Evolutionary conservation across 805 yeast genomes (phyloP).

Genomic region (Saccharomyces jurei): DNA sequence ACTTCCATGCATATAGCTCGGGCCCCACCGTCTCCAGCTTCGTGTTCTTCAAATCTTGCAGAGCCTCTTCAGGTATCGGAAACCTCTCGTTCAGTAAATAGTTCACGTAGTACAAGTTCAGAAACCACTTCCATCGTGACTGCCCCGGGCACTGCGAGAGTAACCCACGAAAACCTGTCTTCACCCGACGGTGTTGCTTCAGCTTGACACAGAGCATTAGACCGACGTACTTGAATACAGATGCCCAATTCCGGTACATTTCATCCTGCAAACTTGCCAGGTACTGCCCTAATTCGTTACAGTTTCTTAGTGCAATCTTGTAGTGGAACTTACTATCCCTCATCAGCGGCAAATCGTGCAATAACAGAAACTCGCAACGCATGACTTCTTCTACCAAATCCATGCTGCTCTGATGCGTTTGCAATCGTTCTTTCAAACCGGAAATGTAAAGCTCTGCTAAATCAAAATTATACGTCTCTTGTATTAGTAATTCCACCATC

Average conservation of each 20-base stretch:
- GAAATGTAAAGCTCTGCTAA: constrained; percentile 24
- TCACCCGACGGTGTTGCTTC: constrained; percentile 7
- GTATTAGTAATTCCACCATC: constrained; percentile 20
- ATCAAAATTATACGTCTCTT: constrained; percentile 26
- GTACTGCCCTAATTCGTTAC: constrained; percentile 13
- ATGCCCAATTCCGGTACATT: constrained; percentile 10
- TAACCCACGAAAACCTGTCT: constrained; percentile 6
- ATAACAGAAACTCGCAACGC: constrained; percentile 16
- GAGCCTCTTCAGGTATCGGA: constrained; percentile 6
- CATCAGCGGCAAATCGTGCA: constrained; percentile 14
- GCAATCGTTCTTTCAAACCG: constrained; percentile 18
- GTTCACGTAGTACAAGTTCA: constrained; percentile 11
- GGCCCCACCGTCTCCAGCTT: constrained; percentile 7
- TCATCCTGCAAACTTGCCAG: constrained; percentile 2
- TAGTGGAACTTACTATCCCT: constrained; percentile 14
- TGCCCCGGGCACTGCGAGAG: neutral
- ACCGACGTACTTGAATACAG: constrained; percentile 15
- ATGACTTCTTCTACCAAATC: constrained; percentile 13
- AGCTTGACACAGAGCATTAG: constrained; percentile 7
- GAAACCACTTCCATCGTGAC: constrained; percentile 13
- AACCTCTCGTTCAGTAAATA: constrained; percentile 14
- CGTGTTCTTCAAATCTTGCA: neutral
- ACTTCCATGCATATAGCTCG: constrained; percentile 20
- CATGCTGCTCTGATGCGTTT: constrained; percentile 11
- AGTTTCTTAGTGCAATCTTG: constrained; percentile 20